Conservation (phyloP, 1,139 yeast genomes). For the Hyphopichia burtonii region DNA sequence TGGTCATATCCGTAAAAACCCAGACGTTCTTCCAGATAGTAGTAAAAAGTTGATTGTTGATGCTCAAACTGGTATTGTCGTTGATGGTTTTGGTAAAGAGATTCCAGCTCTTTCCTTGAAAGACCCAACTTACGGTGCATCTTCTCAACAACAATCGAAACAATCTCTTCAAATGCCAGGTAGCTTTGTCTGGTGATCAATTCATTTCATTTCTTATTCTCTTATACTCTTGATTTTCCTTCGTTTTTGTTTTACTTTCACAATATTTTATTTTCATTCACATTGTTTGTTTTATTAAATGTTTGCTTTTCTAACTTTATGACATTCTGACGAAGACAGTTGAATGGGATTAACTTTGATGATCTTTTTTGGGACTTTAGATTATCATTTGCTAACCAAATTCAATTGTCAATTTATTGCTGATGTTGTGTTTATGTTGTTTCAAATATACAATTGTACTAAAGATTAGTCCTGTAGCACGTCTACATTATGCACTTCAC, state of each 20-base stretch:
- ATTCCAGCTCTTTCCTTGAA: constrained; percentile 1
- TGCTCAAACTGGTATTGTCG: constrained; percentile 24
- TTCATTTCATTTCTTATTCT: not conserved
- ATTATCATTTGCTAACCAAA: not conserved
- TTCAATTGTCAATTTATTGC: too few species aligned
- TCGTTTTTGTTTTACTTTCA: not conserved
- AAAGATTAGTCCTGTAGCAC: too few species aligned
- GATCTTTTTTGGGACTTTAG: not conserved
- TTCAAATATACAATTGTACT: not conserved
- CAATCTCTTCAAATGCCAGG: constrained; percentile 15
- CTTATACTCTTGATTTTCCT: too few species aligned
- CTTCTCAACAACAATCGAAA: constrained; percentile 3
- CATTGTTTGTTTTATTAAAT: not conserved
- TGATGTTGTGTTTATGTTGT: not conserved
- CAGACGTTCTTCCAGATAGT: constrained; percentile 12
- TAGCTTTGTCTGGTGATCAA: constrained; percentile 9
- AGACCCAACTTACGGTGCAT: not conserved
- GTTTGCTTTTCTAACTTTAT: constrained; percentile 1
- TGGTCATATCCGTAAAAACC: constrained; percentile 9
- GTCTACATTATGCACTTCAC: too few species aligned
- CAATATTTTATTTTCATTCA: not conserved
- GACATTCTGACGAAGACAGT: not conserved
- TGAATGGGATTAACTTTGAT: not conserved
- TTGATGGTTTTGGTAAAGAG: constrained; percentile 19
- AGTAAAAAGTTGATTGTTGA: constrained; percentile 20